These are phyloP conservation scores for Phlyctochytrium planicorne DNA, from an alignment of 192 early-diverging fungal genomes.

Conservation along the genomic window DNA sequence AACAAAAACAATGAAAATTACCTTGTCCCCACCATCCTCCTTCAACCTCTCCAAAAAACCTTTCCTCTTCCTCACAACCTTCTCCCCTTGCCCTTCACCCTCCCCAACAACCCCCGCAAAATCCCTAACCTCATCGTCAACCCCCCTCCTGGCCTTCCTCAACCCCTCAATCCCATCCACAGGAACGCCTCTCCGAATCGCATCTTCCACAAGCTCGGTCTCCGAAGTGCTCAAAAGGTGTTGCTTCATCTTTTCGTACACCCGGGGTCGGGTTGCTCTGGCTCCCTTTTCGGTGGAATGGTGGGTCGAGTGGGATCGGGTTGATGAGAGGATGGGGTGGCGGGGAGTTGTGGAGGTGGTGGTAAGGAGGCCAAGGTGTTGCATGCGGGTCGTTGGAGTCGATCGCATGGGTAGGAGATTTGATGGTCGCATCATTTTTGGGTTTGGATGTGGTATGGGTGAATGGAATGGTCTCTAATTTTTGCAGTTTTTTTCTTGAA, in stretches of 20 bases:
- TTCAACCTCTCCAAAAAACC: constrained; percentile 32
- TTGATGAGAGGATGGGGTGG: no score
- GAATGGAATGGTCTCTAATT: no score
- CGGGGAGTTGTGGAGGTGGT: neutral
- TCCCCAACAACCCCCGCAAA: neutral
- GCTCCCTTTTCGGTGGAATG: no score
- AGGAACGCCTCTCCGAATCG: neutral
- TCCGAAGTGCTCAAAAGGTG: neutral
- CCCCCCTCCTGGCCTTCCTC: neutral
- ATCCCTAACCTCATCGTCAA: neutral
- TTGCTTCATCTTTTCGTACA: constrained; percentile 7
- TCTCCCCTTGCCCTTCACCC: neutral
- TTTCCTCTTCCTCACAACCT: neutral
- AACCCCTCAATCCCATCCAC: neutral
- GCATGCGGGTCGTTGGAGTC: neutral
- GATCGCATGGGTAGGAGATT: no score
- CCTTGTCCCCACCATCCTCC: constrained; percentile 45
- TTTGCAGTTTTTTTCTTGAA: no score
- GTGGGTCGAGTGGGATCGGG: no score
- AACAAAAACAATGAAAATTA: constrained; percentile 1
- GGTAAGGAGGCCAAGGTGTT: neutral
- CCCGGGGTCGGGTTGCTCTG: constrained; percentile 11
- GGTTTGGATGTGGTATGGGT: no score
- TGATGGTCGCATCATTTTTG: no score
- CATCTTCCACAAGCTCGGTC: neutral